Evolutionary conservation across 1,139 yeast species (phyloP), one percentile per base, ranked within the genome.

Genomic region (Zygotorulaspora mrakii): DNA sequence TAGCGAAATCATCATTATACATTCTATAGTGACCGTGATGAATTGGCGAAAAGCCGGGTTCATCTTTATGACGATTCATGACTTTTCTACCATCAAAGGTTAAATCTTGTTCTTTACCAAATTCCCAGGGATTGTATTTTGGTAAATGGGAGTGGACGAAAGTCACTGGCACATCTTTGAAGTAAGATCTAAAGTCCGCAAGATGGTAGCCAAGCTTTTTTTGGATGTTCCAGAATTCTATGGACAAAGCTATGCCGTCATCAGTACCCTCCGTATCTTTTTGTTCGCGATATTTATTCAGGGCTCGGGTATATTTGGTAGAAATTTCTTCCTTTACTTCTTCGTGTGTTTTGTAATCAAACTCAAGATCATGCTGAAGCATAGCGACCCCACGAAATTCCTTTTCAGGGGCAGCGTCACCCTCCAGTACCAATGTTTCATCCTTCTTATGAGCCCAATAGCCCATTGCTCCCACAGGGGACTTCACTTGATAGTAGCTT

Each of bases 401-500:
- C 17, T 45, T 37, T 17, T 46, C 35, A 16, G 38, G 20, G 6
- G 31, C 25, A 4, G 12, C 22, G 6, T 38, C 40, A 9, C 24
- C 28, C 2, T 33, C 35, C 5, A 33, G 14, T 6, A 33, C 24
- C 14, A 32, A 22, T 8, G 31, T 30, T 25, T 42, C 42, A 22
- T 42, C 45, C 13, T 38, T 36, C 8, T 45, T 42, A 10, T 41
- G 38, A 12, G 40, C 44, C 42, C 52, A 53, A 31, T 55, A 55
- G 2, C 65, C 65, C 39, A 55, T 60, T 3, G 57, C 56, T n/a
- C 51, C 55, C 10, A 58, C 49, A 12, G 41, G 43, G 0, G 61
- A 70, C 31, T 76, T 73, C 11, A 84, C 88, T 61, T 82, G 89
- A 56, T 85, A 83, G 48, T 69, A 81, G 1, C 76, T 68, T 37